Conservation (phyloP, 805 yeast species). For the Clavispora vitiphila region DNA sequence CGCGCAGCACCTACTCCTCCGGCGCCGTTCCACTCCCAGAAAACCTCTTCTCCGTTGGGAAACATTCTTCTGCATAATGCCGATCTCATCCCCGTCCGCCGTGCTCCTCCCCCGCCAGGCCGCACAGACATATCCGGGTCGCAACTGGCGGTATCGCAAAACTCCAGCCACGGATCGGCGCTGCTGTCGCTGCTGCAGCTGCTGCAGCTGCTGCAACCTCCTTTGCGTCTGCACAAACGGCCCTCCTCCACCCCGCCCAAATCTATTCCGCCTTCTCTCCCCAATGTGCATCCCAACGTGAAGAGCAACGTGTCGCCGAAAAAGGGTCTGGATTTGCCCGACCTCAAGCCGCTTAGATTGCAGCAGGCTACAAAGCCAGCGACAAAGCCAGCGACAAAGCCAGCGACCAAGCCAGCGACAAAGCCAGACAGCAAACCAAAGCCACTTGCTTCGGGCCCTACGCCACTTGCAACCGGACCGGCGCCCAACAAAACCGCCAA, state of each 20-base stretch:
- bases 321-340: not conserved
- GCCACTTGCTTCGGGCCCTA: too few species aligned
- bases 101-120: constrained; percentile 54
- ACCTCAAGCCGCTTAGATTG: constrained; percentile 10
- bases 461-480: not conserved
- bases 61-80: constrained; percentile 18
- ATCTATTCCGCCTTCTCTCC: constrained; percentile 23
- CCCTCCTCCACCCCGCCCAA: constrained; percentile 1
- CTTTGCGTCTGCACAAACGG: constrained; percentile 3
- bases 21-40: constrained; percentile 32
- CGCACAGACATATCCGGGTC: constrained; percentile 1
- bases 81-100: constrained; percentile 45
- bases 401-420: too few species aligned
- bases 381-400: too few species aligned
- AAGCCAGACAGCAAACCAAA: too few species aligned
- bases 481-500: constrained; percentile 28
- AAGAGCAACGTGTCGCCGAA: constrained; percentile 16
- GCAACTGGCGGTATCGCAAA: too few species aligned
- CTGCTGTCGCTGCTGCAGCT: constrained; percentile 1
- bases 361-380: too few species aligned
- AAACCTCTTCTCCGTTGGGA: constrained; percentile 29
- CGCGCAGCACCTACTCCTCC: constrained; percentile 44
- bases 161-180: too few species aligned
- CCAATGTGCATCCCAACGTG: constrained; percentile 28
- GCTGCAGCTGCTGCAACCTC: constrained; percentile 3